Conservation (phyloP, 1,284 basidiomycete species). For the Ceratobasidium sp. region DNA sequence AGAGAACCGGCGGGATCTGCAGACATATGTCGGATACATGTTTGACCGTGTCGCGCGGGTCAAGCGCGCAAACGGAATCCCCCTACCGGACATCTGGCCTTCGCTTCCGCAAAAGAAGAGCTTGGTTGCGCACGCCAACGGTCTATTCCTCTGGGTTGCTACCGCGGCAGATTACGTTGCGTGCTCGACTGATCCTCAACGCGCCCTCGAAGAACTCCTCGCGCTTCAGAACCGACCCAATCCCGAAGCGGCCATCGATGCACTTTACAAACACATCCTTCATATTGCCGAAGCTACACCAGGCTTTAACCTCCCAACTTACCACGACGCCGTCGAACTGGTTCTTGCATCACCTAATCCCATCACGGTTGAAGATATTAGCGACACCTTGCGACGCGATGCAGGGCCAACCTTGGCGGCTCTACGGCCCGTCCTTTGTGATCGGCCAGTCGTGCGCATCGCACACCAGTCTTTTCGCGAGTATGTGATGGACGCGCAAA, state of each 20-base stretch:
- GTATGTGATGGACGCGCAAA: conserved; percentile 6
- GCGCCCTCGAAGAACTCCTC: conserved; percentile 6
- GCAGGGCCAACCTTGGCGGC: neutral
- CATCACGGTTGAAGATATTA: neutral
- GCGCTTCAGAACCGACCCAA: conserved; percentile 1
- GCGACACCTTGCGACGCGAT: neutral
- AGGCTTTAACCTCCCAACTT: neutral
- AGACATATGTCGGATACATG: neutral
- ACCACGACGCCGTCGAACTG: neutral
- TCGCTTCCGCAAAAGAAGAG: conserved; percentile 7
- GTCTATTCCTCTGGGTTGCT: conserved; percentile 19
- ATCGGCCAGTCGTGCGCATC: conserved; percentile 14
- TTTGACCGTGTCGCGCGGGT: conserved; percentile 12
- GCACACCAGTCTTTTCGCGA: conserved; percentile 28
- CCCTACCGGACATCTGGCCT: conserved; percentile 11
- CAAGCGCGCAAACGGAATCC: neutral
- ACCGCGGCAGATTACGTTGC: conserved; percentile 18
- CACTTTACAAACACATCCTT: conserved; percentile 17
- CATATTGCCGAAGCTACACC: neutral
- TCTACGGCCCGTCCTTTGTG: neutral
- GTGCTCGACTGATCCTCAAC: neutral
- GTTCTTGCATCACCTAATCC: neutral
- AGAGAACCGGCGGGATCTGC: conserved; percentile 18
- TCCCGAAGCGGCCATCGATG: conserved; percentile 32
- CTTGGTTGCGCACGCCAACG: conserved; percentile 17